phyloP scores from a whole-genome alignment of 202 grass and related monocot genomes.

The Schoenoplectus tabernaemontani region DNA sequence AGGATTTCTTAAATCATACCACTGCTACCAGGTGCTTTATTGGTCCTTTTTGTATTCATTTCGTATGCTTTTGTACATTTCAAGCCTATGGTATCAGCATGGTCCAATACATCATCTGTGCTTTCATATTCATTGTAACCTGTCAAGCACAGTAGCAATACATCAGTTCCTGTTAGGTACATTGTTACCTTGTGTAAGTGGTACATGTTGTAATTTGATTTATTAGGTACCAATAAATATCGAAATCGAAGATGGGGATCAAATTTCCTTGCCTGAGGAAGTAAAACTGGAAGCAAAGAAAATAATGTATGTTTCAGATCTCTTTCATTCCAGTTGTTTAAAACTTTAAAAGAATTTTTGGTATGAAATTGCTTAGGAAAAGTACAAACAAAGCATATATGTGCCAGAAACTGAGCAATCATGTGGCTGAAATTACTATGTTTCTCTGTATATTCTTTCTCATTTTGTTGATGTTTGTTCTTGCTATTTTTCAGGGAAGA shows the following conservation, averaged over 20 bases:
- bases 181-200: constrained; percentile 11
- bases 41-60: background rate
- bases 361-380: background rate
- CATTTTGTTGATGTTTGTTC: background rate
- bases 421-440: background rate
- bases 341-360: background rate
- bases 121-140: background rate
- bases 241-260: constrained; percentile 46
- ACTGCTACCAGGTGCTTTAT: background rate
- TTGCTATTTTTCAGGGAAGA: constrained; percentile 35
- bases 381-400: background rate
- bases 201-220: constrained; percentile 21
- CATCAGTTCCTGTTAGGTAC: background rate
- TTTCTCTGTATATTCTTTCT: background rate
- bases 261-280: constrained; percentile 26
- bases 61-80: background rate
- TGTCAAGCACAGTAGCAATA: background rate
- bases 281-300: constrained; percentile 27
- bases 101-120: background rate
- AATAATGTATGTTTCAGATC: constrained; percentile 33
- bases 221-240: constrained; percentile 60
- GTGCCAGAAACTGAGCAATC: background rate
- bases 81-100: background rate
- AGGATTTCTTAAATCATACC: background rate
- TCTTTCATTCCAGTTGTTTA: background rate